Conservation (phyloP, 2,329 filamentous ascomycete genomes). For the Fusarium robinianum region DNA sequence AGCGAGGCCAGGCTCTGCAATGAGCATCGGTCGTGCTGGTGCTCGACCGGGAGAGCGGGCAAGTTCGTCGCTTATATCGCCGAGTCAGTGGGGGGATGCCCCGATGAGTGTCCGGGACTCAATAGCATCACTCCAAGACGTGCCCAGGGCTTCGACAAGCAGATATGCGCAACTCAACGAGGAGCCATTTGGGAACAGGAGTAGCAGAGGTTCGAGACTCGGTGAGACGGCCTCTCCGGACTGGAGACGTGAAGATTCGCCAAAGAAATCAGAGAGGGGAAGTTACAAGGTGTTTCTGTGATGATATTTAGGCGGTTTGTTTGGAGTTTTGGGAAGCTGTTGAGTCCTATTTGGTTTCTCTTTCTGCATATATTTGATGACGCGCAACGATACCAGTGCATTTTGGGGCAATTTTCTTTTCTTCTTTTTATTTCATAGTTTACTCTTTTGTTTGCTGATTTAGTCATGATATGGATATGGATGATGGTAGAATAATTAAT, state of each 20-base stretch:
- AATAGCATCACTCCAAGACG: slow-evolving; percentile 22
- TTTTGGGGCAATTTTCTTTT: no score
- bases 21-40: slow-evolving; percentile 25
- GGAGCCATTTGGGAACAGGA: slow-evolving; percentile 16
- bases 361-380: slow-evolving; percentile 1
- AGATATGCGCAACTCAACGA: slow-evolving; percentile 19
- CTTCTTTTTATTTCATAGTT: no score
- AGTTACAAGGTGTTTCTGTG: slow-evolving; percentile 35
- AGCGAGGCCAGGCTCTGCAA: slow-evolving; percentile 37
- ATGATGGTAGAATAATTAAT: no score
- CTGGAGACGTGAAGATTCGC: slow-evolving; percentile 28
- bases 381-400: slow-evolving; percentile 1
- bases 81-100: slow-evolving; percentile 35
- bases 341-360: background rate
- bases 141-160: slow-evolving; percentile 16
- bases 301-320: no score
- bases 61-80: slow-evolving; percentile 29
- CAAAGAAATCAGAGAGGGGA: slow-evolving; percentile 26
- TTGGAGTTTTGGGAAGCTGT: no score
- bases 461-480: no score
- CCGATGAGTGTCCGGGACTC: slow-evolving; percentile 29
- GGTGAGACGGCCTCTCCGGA: slow-evolving; percentile 14
- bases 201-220: slow-evolving; percentile 17
- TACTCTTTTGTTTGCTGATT: no score
- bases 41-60: slow-evolving; percentile 29